Evolutionary conservation across 1,139 yeast species (phyloP).

Genomic region (Tardiomyces blankii): DNA sequence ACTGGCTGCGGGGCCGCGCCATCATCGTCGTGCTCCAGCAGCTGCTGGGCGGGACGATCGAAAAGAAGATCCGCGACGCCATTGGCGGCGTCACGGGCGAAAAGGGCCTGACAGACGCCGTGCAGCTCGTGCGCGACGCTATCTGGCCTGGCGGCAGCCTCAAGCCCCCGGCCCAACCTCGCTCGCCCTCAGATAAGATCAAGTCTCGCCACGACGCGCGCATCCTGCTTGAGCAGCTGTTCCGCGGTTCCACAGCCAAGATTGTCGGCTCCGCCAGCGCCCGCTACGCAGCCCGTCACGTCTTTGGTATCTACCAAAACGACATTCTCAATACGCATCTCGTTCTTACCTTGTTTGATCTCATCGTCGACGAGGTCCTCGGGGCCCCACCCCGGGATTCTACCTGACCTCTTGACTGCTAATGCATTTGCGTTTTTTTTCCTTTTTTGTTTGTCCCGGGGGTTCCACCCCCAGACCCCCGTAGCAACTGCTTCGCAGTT

Average conservation of each 20-base stretch:
- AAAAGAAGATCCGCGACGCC: conserved; percentile 50
- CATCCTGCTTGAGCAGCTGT: conserved; percentile 42
- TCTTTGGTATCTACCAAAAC: conserved; percentile 66
- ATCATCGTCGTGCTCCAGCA: conserved; percentile 74
- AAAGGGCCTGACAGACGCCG: conserved; percentile 36
- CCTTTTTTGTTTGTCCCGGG: too few relatives aligned
- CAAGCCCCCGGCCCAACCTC: conserved; percentile 18
- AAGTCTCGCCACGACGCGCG: conserved; percentile 50
- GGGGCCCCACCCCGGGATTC: too few relatives aligned
- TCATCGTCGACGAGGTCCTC: conserved; percentile 34
- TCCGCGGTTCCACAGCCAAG: conserved; percentile 58
- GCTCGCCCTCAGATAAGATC: conserved; percentile 43
- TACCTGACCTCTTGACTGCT: too few relatives aligned
- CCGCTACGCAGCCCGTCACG: conserved; percentile 44
- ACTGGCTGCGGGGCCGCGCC: conserved; percentile 81
- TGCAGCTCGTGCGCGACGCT: conserved; percentile 34
- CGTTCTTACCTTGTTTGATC: conserved; percentile 46
- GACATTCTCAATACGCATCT: conserved; percentile 59
- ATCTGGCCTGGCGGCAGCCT: conserved; percentile 55
- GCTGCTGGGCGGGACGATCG: conserved; percentile 79
- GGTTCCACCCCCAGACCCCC: too few relatives aligned
- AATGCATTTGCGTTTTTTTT: too few relatives aligned
- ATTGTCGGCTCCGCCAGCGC: conserved; percentile 65
- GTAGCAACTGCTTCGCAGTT: too few relatives aligned
- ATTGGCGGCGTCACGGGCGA: conserved; percentile 35